Percentiles rank a stretch among this genome's conserved stretches.
phyloP scores from a whole-genome alignment of 73 alveolate species.

The Paramecium pentaurelia region DNA sequence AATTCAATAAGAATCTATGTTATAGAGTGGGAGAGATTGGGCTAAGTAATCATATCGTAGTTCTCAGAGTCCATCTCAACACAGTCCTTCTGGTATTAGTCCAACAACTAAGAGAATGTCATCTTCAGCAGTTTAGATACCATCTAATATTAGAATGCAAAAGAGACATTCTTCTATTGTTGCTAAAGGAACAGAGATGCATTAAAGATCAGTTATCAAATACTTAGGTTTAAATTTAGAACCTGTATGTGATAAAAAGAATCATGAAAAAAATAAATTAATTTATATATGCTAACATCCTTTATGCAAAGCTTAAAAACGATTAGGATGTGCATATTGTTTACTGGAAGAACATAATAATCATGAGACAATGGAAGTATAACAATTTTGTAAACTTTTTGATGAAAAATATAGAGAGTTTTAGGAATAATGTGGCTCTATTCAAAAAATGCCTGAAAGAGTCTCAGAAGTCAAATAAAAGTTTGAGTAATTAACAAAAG shows the following conservation, averaged over 20 bases:
- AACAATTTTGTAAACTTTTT: slow-evolving; percentile 6
- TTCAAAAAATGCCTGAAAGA: neutral
- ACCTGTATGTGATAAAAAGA: slow-evolving; percentile 12
- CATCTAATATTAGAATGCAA: neutral
- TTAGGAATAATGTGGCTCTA: neutral
- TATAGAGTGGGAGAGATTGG: neutral
- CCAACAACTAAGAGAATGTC: slow-evolving; percentile 8
- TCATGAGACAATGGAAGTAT: slow-evolving; percentile 8
- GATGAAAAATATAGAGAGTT: slow-evolving; percentile 38
- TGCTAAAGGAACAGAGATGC: slow-evolving; percentile 3
- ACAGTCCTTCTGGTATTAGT: neutral
- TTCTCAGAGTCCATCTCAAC: neutral
- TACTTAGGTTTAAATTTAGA: slow-evolving; percentile 1
- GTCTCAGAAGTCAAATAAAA: neutral
- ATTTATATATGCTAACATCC: neutral
- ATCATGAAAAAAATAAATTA: slow-evolving; percentile 29
- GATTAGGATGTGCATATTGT: slow-evolving; percentile 47
- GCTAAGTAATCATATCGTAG: neutral
- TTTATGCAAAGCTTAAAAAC: neutral
- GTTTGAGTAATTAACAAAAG: neutral
- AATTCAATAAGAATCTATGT: neutral
- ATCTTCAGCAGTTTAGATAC: neutral
- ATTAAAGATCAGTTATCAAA: slow-evolving; percentile 34
- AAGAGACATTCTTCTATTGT: slow-evolving; percentile 20
- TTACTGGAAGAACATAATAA: neutral